Conservation (phyloP, 495 filamentous ascomycete species). For the Echria macrotheca region DNA sequence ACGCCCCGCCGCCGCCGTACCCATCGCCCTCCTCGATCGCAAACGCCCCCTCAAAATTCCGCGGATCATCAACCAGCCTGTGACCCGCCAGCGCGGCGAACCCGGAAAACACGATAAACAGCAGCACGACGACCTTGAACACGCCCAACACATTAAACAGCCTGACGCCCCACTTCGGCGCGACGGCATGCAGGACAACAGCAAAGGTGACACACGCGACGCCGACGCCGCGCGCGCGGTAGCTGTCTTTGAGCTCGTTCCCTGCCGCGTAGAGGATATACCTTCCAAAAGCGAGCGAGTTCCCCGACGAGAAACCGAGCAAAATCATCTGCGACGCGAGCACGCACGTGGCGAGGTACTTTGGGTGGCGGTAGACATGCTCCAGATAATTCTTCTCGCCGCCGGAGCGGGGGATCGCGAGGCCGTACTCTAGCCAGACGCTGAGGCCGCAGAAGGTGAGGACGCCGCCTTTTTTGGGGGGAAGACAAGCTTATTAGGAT, state of each 20-base stretch:
- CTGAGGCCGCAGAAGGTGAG: conserved; percentile 33
- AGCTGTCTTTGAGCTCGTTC: conserved; percentile 45
- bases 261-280: conserved; percentile 60
- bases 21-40: conserved; percentile 24
- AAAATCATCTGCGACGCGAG: conserved; percentile 55
- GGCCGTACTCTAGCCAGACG: conserved; percentile 38
- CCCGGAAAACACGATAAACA: conserved; percentile 58
- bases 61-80: conserved; percentile 16
- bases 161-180: conserved; percentile 57
- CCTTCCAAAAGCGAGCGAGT: conserved; percentile 62
- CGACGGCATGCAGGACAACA: conserved; percentile 50
- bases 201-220: conserved; percentile 49
- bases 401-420: conserved; percentile 45
- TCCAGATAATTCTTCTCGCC: conserved; percentile 60
- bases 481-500: background rate
- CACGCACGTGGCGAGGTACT: conserved; percentile 56
- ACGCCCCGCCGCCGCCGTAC: conserved; percentile 30
- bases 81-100: conserved; percentile 33
- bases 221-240: conserved; percentile 57
- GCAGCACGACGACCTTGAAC: conserved; percentile 58
- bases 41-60: conserved; percentile 31
- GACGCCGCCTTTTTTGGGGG: background rate
- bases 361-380: conserved; percentile 55
- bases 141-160: conserved; percentile 59
- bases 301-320: conserved; percentile 49